A percentile compares a stretch with the other conserved stretches of the same genome.
Conservation (phyloP, 768 basidiomycete species). For the Scleroderma citrinum region DNA sequence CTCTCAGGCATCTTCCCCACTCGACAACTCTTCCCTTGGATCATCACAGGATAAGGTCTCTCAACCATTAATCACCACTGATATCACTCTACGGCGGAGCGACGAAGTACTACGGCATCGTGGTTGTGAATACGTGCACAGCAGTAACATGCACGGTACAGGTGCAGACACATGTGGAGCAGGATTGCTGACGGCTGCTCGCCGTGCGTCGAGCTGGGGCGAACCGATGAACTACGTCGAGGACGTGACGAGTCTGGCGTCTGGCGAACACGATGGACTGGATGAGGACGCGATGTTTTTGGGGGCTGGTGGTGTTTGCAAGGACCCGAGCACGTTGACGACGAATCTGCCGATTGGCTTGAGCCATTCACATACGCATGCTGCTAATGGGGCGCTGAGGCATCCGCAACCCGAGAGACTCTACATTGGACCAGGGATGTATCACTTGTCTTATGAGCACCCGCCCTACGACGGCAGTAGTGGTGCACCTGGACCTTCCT, state of each 20-base stretch:
- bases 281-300: conserved; percentile 50
- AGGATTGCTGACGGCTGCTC: conserved; percentile 41
- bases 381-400: conserved; percentile 17
- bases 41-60: conserved; percentile 20
- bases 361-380: conserved; percentile 6
- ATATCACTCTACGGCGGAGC: conserved; percentile 31
- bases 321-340: conserved; percentile 26
- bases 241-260: conserved; percentile 40
- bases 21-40: conserved; percentile 28
- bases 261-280: conserved; percentile 39
- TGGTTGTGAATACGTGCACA: conserved; percentile 20
- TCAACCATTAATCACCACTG: conserved; percentile 13
- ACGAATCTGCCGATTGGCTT: conserved; percentile 31
- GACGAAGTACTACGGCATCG: conserved; percentile 39
- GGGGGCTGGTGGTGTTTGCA: conserved; percentile 42
- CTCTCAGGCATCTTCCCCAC: conserved; percentile 26
- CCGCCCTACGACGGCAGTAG: neutral
- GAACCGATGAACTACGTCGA: conserved; percentile 38
- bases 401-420: conserved; percentile 29
- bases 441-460: neutral
- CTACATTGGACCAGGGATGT: conserved; percentile 7
- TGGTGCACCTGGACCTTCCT: neutral
- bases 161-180: conserved; percentile 16
- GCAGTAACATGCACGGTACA: conserved; percentile 13
- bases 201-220: conserved; percentile 65